phyloP scores from a whole-genome alignment of 1,284 basidiomycete species.

The Anthracocystis setariae region DNA sequence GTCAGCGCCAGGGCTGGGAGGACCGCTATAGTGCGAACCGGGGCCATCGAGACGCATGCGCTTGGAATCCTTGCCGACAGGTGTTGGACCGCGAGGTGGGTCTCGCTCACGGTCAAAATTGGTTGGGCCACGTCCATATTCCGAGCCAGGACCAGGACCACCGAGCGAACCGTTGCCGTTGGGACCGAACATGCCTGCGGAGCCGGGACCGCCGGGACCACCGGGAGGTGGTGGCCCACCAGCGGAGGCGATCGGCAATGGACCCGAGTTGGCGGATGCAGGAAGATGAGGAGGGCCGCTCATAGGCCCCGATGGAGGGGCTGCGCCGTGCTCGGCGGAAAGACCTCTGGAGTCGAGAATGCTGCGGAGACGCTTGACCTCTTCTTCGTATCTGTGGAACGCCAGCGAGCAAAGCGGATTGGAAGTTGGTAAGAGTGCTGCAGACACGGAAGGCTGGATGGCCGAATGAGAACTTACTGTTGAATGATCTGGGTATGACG shows the following conservation, averaged over 20 bases:
- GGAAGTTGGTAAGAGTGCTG: no score
- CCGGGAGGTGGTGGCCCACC: constrained; percentile 69
- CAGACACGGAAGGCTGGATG: no score
- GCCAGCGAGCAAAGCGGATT: no score
- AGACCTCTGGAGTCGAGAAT: constrained; percentile 72
- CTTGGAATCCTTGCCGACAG: constrained; percentile 64
- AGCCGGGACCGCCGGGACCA: constrained; percentile 65
- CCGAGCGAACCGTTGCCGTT: constrained; percentile 36
- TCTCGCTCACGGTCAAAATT: constrained; percentile 66
- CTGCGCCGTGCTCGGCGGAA: constrained; percentile 48
- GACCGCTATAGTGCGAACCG: constrained; percentile 46
- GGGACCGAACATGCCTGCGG: constrained; percentile 55
- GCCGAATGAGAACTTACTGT: constrained; percentile 69
- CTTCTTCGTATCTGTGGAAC: constrained; percentile 76
- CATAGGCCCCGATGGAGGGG: constrained; percentile 38
- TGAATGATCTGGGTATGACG: constrained; percentile 78
- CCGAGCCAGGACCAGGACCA: constrained; percentile 46
- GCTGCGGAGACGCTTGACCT: constrained; percentile 75
- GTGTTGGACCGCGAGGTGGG: constrained; percentile 49
- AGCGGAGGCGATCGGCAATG: constrained; percentile 68
- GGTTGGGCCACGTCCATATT: constrained; percentile 44
- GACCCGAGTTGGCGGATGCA: constrained; percentile 44
- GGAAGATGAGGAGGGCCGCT: constrained; percentile 53
- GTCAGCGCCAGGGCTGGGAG: constrained; percentile 49
- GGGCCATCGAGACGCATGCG: constrained; percentile 50